Percentiles rank a stretch among this genome's conserved stretches.
phyloP scores from a whole-genome alignment of 192 early-diverging fungal species.

The Coemansia sp. region DNA sequence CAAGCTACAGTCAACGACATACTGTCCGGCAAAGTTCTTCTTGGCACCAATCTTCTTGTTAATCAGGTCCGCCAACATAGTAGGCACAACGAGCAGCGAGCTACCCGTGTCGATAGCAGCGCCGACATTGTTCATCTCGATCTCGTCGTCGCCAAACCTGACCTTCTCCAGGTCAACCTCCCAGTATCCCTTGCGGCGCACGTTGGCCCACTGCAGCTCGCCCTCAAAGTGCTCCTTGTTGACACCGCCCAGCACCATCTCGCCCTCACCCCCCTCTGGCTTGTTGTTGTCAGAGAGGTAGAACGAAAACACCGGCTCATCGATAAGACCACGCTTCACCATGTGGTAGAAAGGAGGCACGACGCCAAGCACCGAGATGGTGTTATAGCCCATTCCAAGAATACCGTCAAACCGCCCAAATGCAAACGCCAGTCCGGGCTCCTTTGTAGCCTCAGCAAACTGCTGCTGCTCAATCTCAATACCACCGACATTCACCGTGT shows the following conservation, averaged over 20 bases:
- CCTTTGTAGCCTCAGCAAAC: constrained; percentile 97
- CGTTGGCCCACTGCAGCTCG: constrained; percentile 77
- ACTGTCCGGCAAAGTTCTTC: constrained; percentile 93
- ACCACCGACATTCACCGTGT: constrained; percentile 77
- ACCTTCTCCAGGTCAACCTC: constrained; percentile 87
- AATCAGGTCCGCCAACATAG: constrained; percentile 80
- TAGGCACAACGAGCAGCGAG: constrained; percentile 82
- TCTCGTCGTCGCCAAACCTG: constrained; percentile 75
- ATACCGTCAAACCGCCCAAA: constrained; percentile 98
- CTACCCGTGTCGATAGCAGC: constrained; percentile 94
- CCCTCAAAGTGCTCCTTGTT: constrained; percentile 76
- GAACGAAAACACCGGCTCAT: constrained; percentile 89
- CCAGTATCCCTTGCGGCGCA: constrained; percentile 96
- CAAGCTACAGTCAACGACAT: constrained; percentile 76
- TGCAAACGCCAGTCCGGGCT: constrained; percentile 94
- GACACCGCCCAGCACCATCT: constrained; percentile 87
- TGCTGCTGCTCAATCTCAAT: constrained; percentile 69
- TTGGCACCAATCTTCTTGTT: constrained; percentile 91
- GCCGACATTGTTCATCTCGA: constrained; percentile 65
- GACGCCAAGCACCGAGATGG: constrained; percentile 83
- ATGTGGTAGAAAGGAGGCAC: constrained; percentile 97
- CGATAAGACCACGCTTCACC: constrained; percentile 78
- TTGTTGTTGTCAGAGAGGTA: constrained; percentile 79
- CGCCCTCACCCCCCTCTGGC: constrained; percentile 65
- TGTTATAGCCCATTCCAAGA: constrained; percentile 88